Percentiles rank a stretch among this genome's conserved stretches.
Conservation (phyloP, 2,329 filamentous ascomycete species). For the Aureobasidium sp. region DNA sequence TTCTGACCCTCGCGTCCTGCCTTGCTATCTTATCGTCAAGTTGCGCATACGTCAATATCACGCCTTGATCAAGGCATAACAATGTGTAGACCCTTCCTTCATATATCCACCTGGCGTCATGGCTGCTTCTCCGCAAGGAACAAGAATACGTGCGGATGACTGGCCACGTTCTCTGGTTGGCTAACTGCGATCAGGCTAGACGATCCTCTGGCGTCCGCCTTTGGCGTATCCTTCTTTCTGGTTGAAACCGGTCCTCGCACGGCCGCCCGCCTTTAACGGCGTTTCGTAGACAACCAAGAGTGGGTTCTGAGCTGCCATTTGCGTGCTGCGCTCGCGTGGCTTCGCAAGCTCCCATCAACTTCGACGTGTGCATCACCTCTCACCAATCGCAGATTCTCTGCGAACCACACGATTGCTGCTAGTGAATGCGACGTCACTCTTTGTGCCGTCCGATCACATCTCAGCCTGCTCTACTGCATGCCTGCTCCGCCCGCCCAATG, state of each 20-base stretch:
- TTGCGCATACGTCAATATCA: constrained; percentile 3
- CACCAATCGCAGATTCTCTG: constrained; percentile 15
- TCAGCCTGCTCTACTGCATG: constrained; percentile 5
- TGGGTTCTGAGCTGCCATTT: constrained; percentile 13
- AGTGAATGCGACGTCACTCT: constrained; percentile 12
- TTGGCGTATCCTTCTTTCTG: constrained; percentile 12
- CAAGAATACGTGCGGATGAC: constrained; percentile 8
- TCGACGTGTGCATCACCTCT: constrained; percentile 11
- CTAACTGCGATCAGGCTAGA: constrained; percentile 14
- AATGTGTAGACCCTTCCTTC: constrained; percentile 8
- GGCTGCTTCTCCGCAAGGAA: constrained; percentile 13
- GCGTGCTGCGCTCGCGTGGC: constrained; percentile 17
- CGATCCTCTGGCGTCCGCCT: constrained; percentile 16
- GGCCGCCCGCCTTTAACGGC: constrained; percentile 11
- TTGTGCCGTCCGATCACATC: constrained; percentile 4
- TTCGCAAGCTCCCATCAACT: constrained; percentile 9
- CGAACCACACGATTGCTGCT: constrained; percentile 2
- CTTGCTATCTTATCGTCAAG: neutral
- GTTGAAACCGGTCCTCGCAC: constrained; percentile 13
- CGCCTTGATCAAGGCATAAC: constrained; percentile 2
- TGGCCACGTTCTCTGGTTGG: constrained; percentile 7
- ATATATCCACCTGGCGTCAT: constrained; percentile 14
- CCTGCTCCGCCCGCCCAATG: neutral
- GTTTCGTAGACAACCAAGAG: constrained; percentile 15
- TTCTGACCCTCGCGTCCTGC: neutral